Evolutionary conservation across 345 rosid genomes (phyloP).

Genomic region (Cardamine chenopodiifolia): DNA sequence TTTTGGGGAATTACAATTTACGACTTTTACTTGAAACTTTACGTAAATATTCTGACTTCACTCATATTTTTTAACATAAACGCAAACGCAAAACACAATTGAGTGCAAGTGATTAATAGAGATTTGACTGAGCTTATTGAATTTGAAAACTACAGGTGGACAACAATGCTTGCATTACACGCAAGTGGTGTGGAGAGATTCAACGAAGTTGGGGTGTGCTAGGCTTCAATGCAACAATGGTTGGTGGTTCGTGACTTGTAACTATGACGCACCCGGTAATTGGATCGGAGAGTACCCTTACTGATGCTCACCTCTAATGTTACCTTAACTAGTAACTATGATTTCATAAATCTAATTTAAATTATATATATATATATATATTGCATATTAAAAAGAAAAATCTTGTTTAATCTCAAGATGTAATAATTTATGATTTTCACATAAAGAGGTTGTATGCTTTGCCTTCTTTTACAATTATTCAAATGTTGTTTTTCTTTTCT

Average conservation of each 20-base stretch:
- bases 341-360: background rate
- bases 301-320: conserved; percentile 5
- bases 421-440: background rate
- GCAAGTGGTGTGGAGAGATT: conserved; percentile 68
- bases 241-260: conserved; percentile 57
- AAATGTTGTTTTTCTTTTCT: background rate
- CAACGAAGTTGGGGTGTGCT: conserved; percentile 63
- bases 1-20: too few species aligned
- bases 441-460: conserved; percentile 8
- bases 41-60: background rate
- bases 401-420: background rate
- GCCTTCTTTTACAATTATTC: background rate
- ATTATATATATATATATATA: too few species aligned
- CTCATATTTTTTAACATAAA: background rate
- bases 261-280: conserved; percentile 63
- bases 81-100: background rate
- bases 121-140: background rate
- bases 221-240: conserved; percentile 59
- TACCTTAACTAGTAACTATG: background rate
- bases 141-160: conserved; percentile 25
- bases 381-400: background rate
- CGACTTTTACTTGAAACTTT: background rate
- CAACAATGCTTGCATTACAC: conserved; percentile 66
- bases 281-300: conserved; percentile 39
- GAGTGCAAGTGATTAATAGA: background rate